A percentile compares a stretch with the other conserved stretches of the same genome.
Evolutionary conservation across 2,329 filamentous ascomycete genomes (phyloP).

Genomic region (Pleurostoma richardsiae): DNA sequence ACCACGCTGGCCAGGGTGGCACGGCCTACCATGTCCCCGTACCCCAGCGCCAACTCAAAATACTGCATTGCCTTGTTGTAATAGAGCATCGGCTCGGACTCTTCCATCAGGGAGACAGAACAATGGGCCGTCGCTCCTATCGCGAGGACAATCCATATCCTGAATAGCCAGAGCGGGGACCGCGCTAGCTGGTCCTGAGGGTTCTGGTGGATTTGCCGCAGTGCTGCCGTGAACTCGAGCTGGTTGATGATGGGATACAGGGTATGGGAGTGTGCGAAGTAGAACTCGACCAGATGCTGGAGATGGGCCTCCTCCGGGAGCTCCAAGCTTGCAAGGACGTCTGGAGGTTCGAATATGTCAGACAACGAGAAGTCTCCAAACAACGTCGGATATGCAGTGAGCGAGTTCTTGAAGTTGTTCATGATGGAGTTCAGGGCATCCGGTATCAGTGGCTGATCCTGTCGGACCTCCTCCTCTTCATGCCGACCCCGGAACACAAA

Average conservation of each 20-base stretch:
- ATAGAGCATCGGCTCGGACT: slow-evolving; percentile 33
- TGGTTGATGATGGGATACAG: slow-evolving; percentile 36
- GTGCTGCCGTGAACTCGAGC: slow-evolving; percentile 23
- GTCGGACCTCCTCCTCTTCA: slow-evolving; percentile 6
- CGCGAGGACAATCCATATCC: slow-evolving; percentile 43
- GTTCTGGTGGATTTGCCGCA: slow-evolving; percentile 22
- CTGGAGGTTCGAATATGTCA: slow-evolving; percentile 16
- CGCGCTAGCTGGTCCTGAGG: slow-evolving; percentile 20
- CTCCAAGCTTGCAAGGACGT: slow-evolving; percentile 8
- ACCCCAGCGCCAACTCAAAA: slow-evolving; percentile 29
- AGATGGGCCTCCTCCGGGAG: slow-evolving; percentile 19
- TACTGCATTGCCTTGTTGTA: slow-evolving; percentile 38
- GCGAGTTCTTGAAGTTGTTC: slow-evolving; percentile 14
- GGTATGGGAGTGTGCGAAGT: slow-evolving; percentile 41
- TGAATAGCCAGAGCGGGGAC: slow-evolving; percentile 28
- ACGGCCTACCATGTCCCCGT: slow-evolving; percentile 29
- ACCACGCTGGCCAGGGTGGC: too few relatives aligned
- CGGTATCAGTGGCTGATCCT: slow-evolving; percentile 17
- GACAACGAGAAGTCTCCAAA: slow-evolving; percentile 22
- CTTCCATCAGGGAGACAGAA: slow-evolving; percentile 34
- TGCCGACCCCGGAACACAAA: slow-evolving; percentile 28
- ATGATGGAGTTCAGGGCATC: slow-evolving; percentile 17
- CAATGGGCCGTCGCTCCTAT: slow-evolving; percentile 39
- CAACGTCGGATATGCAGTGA: slow-evolving; percentile 18
- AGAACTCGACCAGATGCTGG: slow-evolving; percentile 29